A percentile compares a stretch with the other conserved stretches of the same genome.
phyloP scores from a whole-genome alignment of 2,329 filamentous ascomycete species.

The Cladorrhinum sp. region DNA sequence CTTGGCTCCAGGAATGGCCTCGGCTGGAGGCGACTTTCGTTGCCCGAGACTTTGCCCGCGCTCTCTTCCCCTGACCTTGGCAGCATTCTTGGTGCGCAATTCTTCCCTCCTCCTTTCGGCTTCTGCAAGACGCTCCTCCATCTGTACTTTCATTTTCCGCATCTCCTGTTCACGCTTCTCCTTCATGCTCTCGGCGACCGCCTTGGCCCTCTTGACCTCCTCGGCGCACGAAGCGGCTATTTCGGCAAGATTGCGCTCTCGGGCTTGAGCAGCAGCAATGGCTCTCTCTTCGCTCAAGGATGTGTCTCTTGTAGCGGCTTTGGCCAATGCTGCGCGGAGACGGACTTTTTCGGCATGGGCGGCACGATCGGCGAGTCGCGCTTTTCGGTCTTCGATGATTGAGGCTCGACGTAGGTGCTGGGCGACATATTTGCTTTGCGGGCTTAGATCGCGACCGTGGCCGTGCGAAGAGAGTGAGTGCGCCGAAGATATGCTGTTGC shows the following conservation, averaged over 20 bases:
- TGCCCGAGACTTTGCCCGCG: slow-evolving; percentile 51
- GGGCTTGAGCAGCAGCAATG: slow-evolving; percentile 71
- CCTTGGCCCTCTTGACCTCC: slow-evolving; percentile 78
- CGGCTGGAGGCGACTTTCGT: slow-evolving; percentile 45
- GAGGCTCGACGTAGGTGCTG: slow-evolving; percentile 77
- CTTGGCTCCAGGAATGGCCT: slow-evolving; percentile 46
- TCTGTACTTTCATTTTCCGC: slow-evolving; percentile 65
- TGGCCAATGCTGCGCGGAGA: slow-evolving; percentile 69
- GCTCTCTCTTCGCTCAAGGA: slow-evolving; percentile 72
- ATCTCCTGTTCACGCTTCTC: slow-evolving; percentile 75
- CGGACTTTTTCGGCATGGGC: slow-evolving; percentile 82
- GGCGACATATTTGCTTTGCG: slow-evolving; percentile 73
- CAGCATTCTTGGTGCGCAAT: slow-evolving; percentile 53
- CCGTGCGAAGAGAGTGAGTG: slow-evolving; percentile 68
- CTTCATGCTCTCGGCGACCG: slow-evolving; percentile 77
- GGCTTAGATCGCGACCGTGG: slow-evolving; percentile 49
- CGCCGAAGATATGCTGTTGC: slow-evolving; percentile 74
- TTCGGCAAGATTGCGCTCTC: slow-evolving; percentile 77
- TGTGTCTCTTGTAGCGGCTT: slow-evolving; percentile 62
- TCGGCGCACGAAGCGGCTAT: slow-evolving; percentile 79
- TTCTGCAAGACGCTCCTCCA: slow-evolving; percentile 77
- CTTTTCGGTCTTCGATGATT: slow-evolving; percentile 77
- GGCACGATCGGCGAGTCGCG: slow-evolving; percentile 73
- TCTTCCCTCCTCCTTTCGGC: slow-evolving; percentile 69
- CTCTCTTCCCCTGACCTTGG: slow-evolving; percentile 41